Evolutionary conservation across 768 basidiomycete species (phyloP).

Genomic region (Leccinum boreale): DNA sequence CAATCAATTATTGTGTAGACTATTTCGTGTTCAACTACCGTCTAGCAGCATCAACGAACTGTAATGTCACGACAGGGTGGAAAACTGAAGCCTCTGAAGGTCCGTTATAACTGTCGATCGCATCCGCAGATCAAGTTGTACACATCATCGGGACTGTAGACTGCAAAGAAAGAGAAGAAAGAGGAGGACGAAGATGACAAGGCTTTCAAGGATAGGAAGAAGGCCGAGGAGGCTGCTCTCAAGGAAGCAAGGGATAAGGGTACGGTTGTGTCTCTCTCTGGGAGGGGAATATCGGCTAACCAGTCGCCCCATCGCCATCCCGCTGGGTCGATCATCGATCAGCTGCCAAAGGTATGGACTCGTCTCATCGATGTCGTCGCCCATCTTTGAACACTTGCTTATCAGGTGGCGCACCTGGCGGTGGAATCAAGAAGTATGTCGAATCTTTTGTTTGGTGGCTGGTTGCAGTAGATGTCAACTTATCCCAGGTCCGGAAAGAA

Average conservation of each 20-base stretch:
- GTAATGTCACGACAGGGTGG: constrained; percentile 64
- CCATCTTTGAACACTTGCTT: neutral
- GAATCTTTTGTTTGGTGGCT: neutral
- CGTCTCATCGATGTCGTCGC: constrained; percentile 2
- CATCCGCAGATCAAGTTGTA: neutral
- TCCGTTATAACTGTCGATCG: neutral
- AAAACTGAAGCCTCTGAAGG: constrained; percentile 88
- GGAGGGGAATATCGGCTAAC: neutral
- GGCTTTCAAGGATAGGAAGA: constrained; percentile 76
- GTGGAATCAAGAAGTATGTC: constrained; percentile 86
- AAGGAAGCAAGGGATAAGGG: constrained; percentile 76
- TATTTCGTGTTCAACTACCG: constrained; percentile 3
- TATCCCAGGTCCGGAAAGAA: constrained; percentile 66
- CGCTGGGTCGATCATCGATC: neutral
- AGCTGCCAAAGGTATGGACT: constrained; percentile 30
- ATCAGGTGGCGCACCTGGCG: constrained; percentile 63
- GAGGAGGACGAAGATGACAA: constrained; percentile 67
- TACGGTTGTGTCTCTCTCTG: constrained; percentile 27
- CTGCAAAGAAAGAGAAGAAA: constrained; percentile 79
- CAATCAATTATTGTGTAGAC: neutral
- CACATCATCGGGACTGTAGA: constrained; percentile 37
- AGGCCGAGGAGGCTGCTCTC: constrained; percentile 67
- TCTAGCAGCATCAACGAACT: constrained; percentile 1
- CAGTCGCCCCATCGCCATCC: neutral
- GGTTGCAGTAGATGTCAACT: constrained; percentile 4